Conservation (phyloP, 192 early-diverging fungal species). For the Podila clonocystis region DNA sequence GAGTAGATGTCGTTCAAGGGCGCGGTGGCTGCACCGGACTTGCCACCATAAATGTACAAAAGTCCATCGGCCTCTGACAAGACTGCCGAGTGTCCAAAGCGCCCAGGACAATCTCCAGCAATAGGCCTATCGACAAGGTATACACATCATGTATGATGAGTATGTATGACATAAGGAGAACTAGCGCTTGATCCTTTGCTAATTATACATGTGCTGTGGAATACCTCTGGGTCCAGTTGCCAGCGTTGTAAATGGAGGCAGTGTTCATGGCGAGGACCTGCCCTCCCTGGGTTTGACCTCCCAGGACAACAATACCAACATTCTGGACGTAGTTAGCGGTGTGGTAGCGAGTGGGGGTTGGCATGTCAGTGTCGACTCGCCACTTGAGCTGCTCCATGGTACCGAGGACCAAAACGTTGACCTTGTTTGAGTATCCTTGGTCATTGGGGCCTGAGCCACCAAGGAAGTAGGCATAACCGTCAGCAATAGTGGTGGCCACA, state of each 20-base stretch:
- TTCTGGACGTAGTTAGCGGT: conserved; percentile 23
- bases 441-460: conserved; percentile 10
- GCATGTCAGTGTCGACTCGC: conserved; percentile 3
- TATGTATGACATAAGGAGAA: too few relatives aligned
- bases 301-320: conserved; percentile 13
- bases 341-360: conserved; percentile 8
- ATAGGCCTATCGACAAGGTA: background rate
- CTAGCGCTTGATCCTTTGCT: background rate
- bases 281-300: conserved; percentile 10
- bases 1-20: conserved; percentile 13
- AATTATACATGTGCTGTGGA: background rate
- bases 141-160: background rate
- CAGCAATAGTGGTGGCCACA: conserved; percentile 14
- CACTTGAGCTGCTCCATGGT: background rate
- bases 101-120: background rate
- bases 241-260: background rate
- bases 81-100: conserved; percentile 25
- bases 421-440: background rate
- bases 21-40: background rate
- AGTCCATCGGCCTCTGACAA: background rate
- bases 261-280: background rate
- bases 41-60: conserved; percentile 32
- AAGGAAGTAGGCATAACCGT: background rate
- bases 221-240: conserved; percentile 9
- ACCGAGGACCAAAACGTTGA: background rate